A percentile compares a stretch with the other conserved stretches of the same genome.
Conservation (phyloP, 2,329 filamentous ascomycete species). For the Rutstroemia sydowiana region DNA sequence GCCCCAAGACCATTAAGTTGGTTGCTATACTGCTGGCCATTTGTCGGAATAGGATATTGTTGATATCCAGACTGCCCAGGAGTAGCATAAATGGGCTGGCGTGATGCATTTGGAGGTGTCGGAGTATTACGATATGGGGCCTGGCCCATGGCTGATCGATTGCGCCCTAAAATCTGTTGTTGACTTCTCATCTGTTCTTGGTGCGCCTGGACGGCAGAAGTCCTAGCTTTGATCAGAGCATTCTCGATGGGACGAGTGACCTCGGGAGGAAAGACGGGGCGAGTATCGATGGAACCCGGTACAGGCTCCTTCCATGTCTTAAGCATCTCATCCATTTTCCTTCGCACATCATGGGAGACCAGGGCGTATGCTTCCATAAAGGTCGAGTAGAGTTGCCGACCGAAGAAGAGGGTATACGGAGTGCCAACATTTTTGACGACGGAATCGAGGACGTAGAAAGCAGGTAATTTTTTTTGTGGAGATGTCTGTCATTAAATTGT, state of each 20-base stretch:
- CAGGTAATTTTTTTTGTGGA: constrained; percentile 82
- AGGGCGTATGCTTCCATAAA: constrained; percentile 96
- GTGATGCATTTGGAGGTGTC: constrained; percentile 55
- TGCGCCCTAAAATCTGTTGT: constrained; percentile 46
- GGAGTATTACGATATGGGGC: constrained; percentile 64
- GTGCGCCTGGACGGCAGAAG: constrained; percentile 52
- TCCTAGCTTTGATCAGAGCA: constrained; percentile 74
- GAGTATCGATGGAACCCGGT: constrained; percentile 84
- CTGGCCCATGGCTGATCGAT: constrained; percentile 43
- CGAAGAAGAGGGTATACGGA: constrained; percentile 92
- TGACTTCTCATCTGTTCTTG: constrained; percentile 49
- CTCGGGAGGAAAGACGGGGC: constrained; percentile 83
- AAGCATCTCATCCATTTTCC: constrained; percentile 94
- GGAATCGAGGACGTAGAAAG: constrained; percentile 96
- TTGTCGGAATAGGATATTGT: constrained; percentile 25
- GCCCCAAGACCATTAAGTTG: constrained; percentile 17
- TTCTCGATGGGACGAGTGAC: constrained; percentile 89
- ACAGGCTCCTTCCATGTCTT: constrained; percentile 98
- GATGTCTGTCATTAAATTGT: constrained; percentile 54
- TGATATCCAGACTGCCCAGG: constrained; percentile 28
- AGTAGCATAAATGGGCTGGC: constrained; percentile 34
- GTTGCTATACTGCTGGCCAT: constrained; percentile 18
- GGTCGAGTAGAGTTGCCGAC: constrained; percentile 82
- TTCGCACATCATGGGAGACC: constrained; percentile 73
- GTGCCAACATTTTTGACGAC: constrained; percentile 98